A percentile compares a stretch with the other conserved stretches of the same genome.
Evolutionary conservation across 257 asterid species (phyloP).

Genomic region (Catharanthus roseus): DNA sequence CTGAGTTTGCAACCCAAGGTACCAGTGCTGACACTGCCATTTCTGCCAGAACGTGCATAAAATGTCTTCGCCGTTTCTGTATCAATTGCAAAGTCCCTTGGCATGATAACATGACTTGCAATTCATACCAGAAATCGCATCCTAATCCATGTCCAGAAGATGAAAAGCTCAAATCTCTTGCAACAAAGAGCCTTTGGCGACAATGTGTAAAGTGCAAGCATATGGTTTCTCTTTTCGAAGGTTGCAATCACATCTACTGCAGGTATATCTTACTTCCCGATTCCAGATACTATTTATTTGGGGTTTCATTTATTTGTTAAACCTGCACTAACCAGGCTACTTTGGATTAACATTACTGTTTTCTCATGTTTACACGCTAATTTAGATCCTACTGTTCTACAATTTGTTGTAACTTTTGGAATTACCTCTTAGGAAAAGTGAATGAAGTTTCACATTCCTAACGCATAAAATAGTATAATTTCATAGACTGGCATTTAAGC

Average conservation of each 20-base stretch:
- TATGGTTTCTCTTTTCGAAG: slow-evolving; percentile 53
- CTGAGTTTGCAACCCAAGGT: slow-evolving; percentile 6
- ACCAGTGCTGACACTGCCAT: not conserved
- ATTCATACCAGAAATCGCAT: slow-evolving; percentile 20
- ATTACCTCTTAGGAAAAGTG: not conserved
- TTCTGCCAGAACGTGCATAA: not conserved
- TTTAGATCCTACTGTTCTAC: not conserved
- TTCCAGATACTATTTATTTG: not conserved
- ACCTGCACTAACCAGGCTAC: not conserved
- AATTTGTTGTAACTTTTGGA: not conserved
- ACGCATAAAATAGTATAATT: not conserved
- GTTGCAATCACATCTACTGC: slow-evolving; percentile 74
- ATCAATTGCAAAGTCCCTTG: slow-evolving; percentile 53
- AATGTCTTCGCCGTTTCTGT: slow-evolving; percentile 4
- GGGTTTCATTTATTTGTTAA: no score
- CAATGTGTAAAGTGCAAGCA: slow-evolving; percentile 52
- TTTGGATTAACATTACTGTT: not conserved
- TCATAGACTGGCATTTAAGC: not conserved
- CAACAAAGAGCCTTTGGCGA: slow-evolving; percentile 46
- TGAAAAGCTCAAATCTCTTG: slow-evolving; percentile 41
- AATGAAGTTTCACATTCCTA: not conserved
- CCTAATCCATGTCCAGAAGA: slow-evolving; percentile 39
- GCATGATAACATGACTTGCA: slow-evolving; percentile 43
- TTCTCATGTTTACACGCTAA: not conserved
- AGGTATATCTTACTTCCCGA: slow-evolving; percentile 31